phyloP scores from a whole-genome alignment of 257 asterid genomes.

The Linderniella brevidens region DNA sequence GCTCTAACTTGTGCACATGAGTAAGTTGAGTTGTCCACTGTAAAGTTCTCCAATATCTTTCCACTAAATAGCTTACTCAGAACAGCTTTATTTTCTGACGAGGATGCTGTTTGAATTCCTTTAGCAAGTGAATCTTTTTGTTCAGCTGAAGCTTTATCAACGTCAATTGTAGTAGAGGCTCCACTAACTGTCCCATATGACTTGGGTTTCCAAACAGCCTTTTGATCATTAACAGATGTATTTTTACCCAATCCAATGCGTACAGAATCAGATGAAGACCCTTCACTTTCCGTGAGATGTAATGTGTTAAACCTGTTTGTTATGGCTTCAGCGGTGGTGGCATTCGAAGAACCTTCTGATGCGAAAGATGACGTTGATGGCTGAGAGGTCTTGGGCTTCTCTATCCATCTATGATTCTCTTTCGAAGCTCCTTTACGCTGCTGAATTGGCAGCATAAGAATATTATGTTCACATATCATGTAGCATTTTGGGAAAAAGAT shows the following conservation, averaged over 20 bases:
- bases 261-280: constrained; percentile 20
- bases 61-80: constrained; percentile 40
- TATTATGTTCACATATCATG: constrained; percentile 9
- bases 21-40: constrained; percentile 57
- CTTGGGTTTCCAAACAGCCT: constrained; percentile 45
- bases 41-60: constrained; percentile 45
- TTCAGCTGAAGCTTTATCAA: constrained; percentile 19
- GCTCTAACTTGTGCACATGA: constrained; percentile 74
- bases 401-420: constrained; percentile 37
- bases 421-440: constrained; percentile 32
- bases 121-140: constrained; percentile 10
- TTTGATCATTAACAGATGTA: constrained; percentile 26
- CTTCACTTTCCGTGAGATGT: constrained; percentile 34
- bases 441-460: constrained; percentile 26
- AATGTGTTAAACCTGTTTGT: constrained; percentile 21
- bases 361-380: constrained; percentile 18
- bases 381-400: constrained; percentile 20
- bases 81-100: constrained; percentile 22
- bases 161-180: constrained; percentile 13
- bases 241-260: constrained; percentile 16
- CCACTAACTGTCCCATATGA: constrained; percentile 52
- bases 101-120: constrained; percentile 22
- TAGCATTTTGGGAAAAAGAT: constrained; percentile 7
- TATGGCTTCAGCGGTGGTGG: constrained; percentile 25
- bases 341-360: constrained; percentile 20